These are phyloP conservation scores for Nematocida ausubeli DNA, from an alignment of 371 early-diverging fungal species.

Conservation along the genomic window DNA sequence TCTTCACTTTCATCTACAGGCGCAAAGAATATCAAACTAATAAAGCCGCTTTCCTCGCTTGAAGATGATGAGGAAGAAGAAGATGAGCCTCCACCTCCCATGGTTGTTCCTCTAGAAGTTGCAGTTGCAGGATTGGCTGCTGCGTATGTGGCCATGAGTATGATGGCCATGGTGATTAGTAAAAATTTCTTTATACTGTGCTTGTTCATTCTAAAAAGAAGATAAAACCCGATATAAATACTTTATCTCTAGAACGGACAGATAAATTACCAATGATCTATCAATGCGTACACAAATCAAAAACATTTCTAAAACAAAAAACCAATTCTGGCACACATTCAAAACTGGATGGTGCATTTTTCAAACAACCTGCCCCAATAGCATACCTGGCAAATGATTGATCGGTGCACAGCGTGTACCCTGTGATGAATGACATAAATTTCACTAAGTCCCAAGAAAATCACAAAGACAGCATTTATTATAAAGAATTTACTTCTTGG, in stretches of 20 bases:
- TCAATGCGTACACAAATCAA: background rate
- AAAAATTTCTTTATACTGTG: background rate
- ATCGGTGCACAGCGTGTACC: no score
- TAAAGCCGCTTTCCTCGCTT: background rate
- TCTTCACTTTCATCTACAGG: background rate
- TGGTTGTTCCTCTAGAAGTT: background rate
- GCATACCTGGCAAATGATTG: background rate
- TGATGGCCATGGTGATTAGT: background rate
- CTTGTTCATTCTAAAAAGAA: background rate
- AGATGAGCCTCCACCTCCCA: background rate
- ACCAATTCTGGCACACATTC: background rate
- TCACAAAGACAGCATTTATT: no score
- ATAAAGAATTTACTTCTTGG: no score
- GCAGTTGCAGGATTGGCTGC: background rate
- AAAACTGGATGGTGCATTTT: background rate
- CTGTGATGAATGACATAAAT: no score
- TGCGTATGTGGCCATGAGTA: background rate
- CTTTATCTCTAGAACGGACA: background rate
- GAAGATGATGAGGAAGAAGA: no score
- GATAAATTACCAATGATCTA: background rate
- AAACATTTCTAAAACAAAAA: background rate
- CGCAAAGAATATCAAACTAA: background rate
- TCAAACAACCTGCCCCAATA: no score
- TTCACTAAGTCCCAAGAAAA: no score
- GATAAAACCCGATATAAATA: background rate